These are phyloP conservation scores for Rhinocladiella mackenziei DNA, from an alignment of 2,329 filamentous ascomycete genomes.

Conservation along the genomic window DNA sequence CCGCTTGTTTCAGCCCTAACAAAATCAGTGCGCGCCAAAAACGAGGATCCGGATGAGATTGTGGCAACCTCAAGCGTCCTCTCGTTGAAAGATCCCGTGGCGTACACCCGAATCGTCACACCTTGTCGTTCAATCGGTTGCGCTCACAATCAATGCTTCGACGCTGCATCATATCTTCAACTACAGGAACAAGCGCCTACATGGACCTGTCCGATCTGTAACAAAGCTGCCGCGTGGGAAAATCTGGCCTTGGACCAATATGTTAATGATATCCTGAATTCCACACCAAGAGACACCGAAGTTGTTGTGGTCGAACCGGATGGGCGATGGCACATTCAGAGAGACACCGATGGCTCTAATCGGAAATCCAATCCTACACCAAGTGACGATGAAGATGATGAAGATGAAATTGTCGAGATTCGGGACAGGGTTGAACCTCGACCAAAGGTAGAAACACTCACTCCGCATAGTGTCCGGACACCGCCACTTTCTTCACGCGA, in stretches of 20 bases:
- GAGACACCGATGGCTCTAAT: constrained; percentile 25
- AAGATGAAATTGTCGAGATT: constrained; percentile 52
- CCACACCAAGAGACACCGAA: constrained; percentile 66
- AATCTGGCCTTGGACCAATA: constrained; percentile 85
- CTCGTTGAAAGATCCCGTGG: constrained; percentile 88
- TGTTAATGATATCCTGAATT: constrained; percentile 77
- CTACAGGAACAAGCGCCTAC: constrained; percentile 94
- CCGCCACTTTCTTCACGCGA: constrained; percentile 32
- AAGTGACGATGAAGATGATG: constrained; percentile 38
- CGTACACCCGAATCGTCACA: constrained; percentile 72
- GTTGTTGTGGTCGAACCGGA: constrained; percentile 88
- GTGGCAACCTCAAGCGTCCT: constrained; percentile 82
- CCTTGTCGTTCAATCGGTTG: constrained; percentile 78
- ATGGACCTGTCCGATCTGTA: constrained; percentile 95
- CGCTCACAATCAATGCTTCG: constrained; percentile 90
- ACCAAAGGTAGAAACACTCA: constrained; percentile 34
- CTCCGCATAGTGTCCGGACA: constrained; percentile 35
- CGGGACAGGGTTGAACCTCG: constrained; percentile 33
- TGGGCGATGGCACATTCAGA: constrained; percentile 61
- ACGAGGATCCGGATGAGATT: constrained; percentile 76
- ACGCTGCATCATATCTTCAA: constrained; percentile 85
- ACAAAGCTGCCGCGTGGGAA: constrained; percentile 74
- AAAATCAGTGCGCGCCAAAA: constrained; percentile 67
- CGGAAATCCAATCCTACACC: constrained; percentile 42
- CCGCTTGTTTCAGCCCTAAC: too few species aligned